These are phyloP conservation scores for Trichoderma cornu-damae DNA, from an alignment of 2,329 filamentous ascomycete species.

Conservation along the genomic window DNA sequence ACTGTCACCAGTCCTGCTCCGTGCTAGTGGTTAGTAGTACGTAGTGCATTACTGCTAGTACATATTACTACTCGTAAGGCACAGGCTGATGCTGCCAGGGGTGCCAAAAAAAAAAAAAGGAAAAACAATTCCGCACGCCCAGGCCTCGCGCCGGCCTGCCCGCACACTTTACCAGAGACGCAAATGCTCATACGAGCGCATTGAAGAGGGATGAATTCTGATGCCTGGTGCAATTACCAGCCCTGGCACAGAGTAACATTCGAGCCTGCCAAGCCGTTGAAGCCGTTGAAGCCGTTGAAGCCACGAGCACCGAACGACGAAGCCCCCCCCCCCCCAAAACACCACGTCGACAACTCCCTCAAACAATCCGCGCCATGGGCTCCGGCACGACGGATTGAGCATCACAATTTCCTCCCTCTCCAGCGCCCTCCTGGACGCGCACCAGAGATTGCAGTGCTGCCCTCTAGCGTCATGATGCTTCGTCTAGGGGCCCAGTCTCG, in stretches of 20 bases:
- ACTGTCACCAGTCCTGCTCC: background rate
- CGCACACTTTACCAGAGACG: constrained; percentile 16
- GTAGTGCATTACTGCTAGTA: too few relatives aligned
- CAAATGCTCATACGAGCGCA: constrained; percentile 6
- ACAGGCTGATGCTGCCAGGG: background rate
- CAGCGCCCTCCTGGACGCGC: background rate
- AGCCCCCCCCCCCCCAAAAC: background rate
- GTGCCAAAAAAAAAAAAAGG: background rate
- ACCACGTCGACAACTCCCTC: background rate
- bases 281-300: background rate
- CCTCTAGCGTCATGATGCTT: constrained; percentile 8
- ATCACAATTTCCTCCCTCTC: background rate
- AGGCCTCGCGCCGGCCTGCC: constrained; percentile 1
- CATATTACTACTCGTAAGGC: background rate
- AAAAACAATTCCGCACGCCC: background rate
- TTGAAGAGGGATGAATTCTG: constrained; percentile 7
- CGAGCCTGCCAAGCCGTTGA: background rate
- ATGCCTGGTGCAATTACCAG: constrained; percentile 9
- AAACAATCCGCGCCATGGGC: background rate
- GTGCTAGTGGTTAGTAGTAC: background rate
- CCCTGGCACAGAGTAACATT: constrained; percentile 6
- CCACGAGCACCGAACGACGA: background rate
- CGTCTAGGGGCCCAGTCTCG: background rate
- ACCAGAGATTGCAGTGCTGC: constrained; percentile 16
- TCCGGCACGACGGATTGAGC: background rate